These are phyloP conservation scores for Eucalyptus sp. DNA, from an alignment of 345 rosid species.

Conservation along the genomic window DNA sequence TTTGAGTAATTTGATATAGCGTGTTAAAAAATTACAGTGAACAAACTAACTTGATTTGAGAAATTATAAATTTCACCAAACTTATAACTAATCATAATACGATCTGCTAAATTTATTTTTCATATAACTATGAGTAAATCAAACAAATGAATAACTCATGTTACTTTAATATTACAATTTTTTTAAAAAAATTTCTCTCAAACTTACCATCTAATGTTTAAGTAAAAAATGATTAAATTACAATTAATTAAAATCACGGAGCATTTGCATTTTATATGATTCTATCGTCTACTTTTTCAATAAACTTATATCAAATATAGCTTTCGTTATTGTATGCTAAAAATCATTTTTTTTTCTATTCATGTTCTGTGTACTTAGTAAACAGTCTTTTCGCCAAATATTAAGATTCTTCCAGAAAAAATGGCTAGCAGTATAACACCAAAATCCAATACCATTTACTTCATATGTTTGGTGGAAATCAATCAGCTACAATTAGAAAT, in stretches of 20 bases:
- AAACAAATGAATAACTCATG: not conserved
- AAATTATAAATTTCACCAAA: not conserved
- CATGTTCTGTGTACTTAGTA: not conserved
- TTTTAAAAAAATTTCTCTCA: accelerated
- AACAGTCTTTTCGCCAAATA: not conserved
- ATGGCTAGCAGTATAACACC: no score
- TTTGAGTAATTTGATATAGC: no score
- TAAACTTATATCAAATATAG: not conserved
- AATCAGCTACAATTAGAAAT: no score
- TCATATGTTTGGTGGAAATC: no score
- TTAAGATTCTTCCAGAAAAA: not conserved
- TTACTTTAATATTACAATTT: not conserved
- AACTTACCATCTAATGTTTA: not conserved
- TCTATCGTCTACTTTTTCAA: not conserved
- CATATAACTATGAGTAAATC: not conserved
- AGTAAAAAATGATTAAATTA: not conserved
- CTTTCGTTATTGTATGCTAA: not conserved
- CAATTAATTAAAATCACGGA: not conserved
- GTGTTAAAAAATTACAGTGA: not conserved
- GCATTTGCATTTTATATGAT: not conserved
- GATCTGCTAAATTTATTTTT: not conserved
- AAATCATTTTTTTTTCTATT: not conserved
- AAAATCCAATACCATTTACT: no score
- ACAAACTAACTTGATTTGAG: not conserved
- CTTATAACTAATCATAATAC: not conserved